Conservation (phyloP, 257 asterid genomes). For the Scutellaria barbata region DNA sequence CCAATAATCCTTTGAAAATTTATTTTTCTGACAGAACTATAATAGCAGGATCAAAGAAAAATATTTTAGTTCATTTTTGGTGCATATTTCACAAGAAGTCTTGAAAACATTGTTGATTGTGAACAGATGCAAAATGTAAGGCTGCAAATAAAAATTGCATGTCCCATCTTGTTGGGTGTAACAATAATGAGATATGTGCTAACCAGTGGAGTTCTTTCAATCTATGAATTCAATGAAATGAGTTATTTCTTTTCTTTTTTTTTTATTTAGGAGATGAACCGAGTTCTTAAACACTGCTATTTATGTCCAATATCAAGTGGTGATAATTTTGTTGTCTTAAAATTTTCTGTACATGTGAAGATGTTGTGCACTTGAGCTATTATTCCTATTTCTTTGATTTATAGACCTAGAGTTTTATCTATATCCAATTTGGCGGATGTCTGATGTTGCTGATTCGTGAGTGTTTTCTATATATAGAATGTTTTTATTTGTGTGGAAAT, state of each 20-base stretch:
- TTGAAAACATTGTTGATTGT: background rate
- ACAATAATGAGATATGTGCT: constrained; percentile 3
- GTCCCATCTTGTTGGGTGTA: constrained; percentile 18
- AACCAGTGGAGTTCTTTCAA: background rate
- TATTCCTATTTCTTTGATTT: constrained; percentile 24
- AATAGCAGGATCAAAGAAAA: background rate
- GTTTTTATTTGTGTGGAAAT: constrained; percentile 3
- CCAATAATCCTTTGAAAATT: background rate
- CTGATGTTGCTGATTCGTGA: constrained; percentile 10
- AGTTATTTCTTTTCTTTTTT: background rate
- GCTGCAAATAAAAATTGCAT: constrained; percentile 19
- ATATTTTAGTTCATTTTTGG: background rate
- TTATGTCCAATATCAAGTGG: background rate
- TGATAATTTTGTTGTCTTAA: background rate
- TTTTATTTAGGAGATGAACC: no score
- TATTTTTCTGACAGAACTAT: background rate
- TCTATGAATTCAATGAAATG: background rate
- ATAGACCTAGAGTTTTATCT: background rate
- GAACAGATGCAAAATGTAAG: constrained; percentile 1
- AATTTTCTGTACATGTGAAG: constrained; percentile 10
- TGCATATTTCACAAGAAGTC: constrained; percentile 4
- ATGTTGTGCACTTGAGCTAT: background rate
- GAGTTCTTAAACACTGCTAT: constrained; percentile 2
- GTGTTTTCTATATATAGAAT: constrained; percentile 19
- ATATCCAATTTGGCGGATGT: constrained; percentile 7